These are phyloP conservation scores for Talaromyces amestolkiae DNA, from an alignment of 2,329 filamentous ascomycete species.

Conservation along the genomic window DNA sequence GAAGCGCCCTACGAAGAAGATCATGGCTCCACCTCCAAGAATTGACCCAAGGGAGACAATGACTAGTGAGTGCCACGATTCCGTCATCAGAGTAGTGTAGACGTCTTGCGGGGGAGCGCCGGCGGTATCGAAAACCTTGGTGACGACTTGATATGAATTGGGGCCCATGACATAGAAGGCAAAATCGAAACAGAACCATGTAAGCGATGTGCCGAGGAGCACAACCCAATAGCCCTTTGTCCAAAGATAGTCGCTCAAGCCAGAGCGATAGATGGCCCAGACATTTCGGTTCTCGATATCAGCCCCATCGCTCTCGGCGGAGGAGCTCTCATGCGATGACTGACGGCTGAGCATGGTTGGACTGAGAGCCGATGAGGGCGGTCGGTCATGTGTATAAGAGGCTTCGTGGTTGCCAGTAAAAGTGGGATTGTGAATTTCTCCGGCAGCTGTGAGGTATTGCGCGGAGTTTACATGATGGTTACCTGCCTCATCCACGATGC, in stretches of 20 bases:
- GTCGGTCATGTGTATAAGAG: constrained; percentile 1
- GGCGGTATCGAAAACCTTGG: constrained; percentile 20
- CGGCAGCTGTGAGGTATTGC: background rate
- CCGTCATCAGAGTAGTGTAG: constrained; percentile 19
- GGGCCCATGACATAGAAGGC: constrained; percentile 23
- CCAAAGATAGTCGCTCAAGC: constrained; percentile 21
- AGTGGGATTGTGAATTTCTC: background rate
- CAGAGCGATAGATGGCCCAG: constrained; percentile 18
- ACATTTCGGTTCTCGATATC: constrained; percentile 15
- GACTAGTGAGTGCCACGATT: constrained; percentile 22
- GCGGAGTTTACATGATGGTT: background rate
- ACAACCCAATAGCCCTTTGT: constrained; percentile 22
- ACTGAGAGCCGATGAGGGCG: constrained; percentile 11
- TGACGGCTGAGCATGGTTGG: constrained; percentile 8
- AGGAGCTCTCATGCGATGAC: constrained; percentile 7
- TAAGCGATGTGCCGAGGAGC: constrained; percentile 20
- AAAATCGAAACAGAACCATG: constrained; percentile 24
- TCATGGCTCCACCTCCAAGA: constrained; percentile 21
- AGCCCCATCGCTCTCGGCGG: background rate
- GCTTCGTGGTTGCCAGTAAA: background rate
- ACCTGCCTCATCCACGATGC: background rate
- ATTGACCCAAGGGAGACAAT: constrained; percentile 23
- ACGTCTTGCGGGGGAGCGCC: constrained; percentile 8
- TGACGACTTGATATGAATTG: constrained; percentile 21
- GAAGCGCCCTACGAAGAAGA: constrained; percentile 21